A percentile compares a stretch with the other conserved stretches of the same genome.
Evolutionary conservation across 2,329 filamentous ascomycete genomes (phyloP).

Genomic region (Pestalotiopsis sp.): DNA sequence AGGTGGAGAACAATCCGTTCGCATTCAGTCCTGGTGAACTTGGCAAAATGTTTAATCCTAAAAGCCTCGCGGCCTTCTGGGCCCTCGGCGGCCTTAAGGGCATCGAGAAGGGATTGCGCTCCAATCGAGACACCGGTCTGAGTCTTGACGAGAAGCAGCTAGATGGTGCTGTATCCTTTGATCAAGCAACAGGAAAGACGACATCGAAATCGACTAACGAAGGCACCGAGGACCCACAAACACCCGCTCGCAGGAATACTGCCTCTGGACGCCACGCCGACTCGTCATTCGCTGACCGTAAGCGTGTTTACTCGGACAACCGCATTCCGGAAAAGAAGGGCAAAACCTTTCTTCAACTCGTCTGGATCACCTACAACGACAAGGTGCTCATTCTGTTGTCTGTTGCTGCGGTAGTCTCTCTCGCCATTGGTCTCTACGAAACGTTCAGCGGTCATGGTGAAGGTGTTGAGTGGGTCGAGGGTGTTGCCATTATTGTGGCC

Average conservation of each 20-base stretch:
- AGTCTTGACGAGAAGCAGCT: slow-evolving; percentile 74
- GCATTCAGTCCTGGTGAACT: slow-evolving; percentile 84
- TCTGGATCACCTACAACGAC: slow-evolving; percentile 85
- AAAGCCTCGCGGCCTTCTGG: slow-evolving; percentile 81
- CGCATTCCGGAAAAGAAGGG: slow-evolving; percentile 73
- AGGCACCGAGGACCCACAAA: slow-evolving; percentile 26
- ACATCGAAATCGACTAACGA: slow-evolving; percentile 36
- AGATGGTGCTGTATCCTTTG: slow-evolving; percentile 69
- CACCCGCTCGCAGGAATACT: slow-evolving; percentile 21
- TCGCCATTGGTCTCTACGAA: slow-evolving; percentile 76
- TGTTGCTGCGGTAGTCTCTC: slow-evolving; percentile 70
- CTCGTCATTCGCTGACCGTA: slow-evolving; percentile 61
- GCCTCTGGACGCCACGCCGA: slow-evolving; percentile 17
- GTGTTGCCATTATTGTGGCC: slow-evolving; percentile 80
- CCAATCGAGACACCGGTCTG: slow-evolving; percentile 72
- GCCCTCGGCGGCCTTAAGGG: slow-evolving; percentile 78
- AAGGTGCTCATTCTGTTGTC: slow-evolving; percentile 77
- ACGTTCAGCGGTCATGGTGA: slow-evolving; percentile 65
- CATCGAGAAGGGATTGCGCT: slow-evolving; percentile 77
- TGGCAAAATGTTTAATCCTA: slow-evolving; percentile 87
- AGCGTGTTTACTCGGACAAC: slow-evolving; percentile 74
- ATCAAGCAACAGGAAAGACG: slow-evolving; percentile 59
- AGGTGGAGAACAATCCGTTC: slow-evolving; percentile 79
- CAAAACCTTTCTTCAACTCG: slow-evolving; percentile 71
- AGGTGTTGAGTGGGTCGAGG: slow-evolving; percentile 77